phyloP scores from a whole-genome alignment of 2,329 filamentous ascomycete species.

The Ophiostoma piceae region DNA sequence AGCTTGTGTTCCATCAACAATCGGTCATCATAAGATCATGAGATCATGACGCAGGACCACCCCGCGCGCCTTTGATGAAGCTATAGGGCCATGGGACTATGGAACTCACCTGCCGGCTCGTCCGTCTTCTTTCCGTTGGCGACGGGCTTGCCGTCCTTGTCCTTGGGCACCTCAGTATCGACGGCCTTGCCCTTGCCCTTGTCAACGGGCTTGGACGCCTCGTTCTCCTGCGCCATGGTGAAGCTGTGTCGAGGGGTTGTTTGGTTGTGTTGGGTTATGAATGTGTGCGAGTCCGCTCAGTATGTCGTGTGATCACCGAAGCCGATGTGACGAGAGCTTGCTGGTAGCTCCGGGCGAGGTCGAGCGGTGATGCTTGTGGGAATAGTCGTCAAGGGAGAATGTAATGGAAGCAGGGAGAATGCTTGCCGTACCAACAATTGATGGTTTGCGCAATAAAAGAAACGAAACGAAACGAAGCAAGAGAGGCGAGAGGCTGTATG shows the following conservation, averaged over 20 bases:
- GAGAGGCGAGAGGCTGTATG: background rate
- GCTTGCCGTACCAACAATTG: constrained; percentile 5
- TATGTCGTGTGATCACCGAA: background rate
- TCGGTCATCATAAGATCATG: background rate
- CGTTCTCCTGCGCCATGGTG: constrained; percentile 86
- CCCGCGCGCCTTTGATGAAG: background rate
- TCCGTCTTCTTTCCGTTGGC: constrained; percentile 58
- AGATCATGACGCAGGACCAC: background rate
- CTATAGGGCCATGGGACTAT: background rate
- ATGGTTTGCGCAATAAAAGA: background rate
- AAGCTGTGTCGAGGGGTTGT: constrained; percentile 5
- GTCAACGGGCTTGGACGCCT: constrained; percentile 70
- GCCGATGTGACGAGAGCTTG: background rate
- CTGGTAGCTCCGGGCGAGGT: background rate
- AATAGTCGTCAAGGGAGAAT: constrained; percentile 15
- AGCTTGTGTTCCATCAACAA: background rate
- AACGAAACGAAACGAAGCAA: background rate
- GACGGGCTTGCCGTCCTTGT: constrained; percentile 64
- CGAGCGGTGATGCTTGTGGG: background rate
- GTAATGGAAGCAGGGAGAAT: constrained; percentile 19
- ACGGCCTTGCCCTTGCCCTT: constrained; percentile 95
- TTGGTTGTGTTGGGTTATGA: background rate
- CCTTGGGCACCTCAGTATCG: constrained; percentile 58
- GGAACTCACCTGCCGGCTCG: constrained; percentile 40
- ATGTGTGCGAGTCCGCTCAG: background rate